These are phyloP conservation scores for Myrica gale DNA, from an alignment of 306 rosid genomes.

Conservation along the genomic window DNA sequence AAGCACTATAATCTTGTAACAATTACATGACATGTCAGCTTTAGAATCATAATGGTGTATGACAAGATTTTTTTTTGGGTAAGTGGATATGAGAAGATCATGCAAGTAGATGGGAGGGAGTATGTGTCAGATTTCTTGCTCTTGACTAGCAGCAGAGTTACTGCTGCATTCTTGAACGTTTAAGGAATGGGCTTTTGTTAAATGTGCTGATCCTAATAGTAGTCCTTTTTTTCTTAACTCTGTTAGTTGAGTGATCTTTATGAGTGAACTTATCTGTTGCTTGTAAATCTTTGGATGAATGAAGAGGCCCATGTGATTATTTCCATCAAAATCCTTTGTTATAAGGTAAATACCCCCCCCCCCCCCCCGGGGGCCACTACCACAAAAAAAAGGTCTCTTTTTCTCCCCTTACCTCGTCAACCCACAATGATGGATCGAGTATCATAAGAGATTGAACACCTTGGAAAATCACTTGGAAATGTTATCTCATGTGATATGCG, in stretches of 20 bases:
- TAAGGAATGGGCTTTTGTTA: background rate
- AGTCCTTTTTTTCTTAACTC: background rate
- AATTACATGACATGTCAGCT: background rate
- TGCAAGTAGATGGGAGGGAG: background rate
- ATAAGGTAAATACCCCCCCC: too few species aligned
- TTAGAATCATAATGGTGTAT: background rate
- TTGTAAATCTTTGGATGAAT: background rate
- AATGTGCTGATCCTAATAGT: background rate
- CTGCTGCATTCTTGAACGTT: background rate
- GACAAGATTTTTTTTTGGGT: background rate
- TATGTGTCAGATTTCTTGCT: background rate
- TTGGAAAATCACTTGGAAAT: slow-evolving; percentile 6
- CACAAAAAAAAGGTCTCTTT: too few species aligned
- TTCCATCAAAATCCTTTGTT: background rate
- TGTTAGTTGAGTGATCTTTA: background rate
- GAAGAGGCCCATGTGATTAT: background rate
- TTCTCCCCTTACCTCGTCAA: too few species aligned
- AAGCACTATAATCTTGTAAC: background rate
- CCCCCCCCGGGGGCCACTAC: too few species aligned
- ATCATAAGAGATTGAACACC: background rate
- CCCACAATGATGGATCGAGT: background rate
- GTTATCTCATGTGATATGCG: slow-evolving; percentile 19
- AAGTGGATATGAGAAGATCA: background rate
- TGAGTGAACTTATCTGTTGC: background rate
- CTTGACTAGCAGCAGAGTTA: background rate